Conservation (phyloP, 805 yeast species). For the Kodamaea fukazawae region DNA sequence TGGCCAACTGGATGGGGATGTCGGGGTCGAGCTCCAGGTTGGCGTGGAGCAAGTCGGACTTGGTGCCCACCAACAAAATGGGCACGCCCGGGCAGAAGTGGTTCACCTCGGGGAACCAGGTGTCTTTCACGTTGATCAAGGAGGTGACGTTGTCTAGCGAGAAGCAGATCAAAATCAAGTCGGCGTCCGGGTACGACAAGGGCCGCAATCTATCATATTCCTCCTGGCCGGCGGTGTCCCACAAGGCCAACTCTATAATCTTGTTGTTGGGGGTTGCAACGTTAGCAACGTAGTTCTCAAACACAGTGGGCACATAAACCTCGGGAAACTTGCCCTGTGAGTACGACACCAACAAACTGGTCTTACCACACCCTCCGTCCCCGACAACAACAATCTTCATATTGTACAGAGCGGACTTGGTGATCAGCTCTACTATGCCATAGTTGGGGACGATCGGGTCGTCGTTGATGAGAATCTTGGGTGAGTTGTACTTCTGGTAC, state of each 20-base stretch:
- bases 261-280: conserved; percentile 75
- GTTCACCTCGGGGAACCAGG: conserved; percentile 84
- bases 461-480: conserved; percentile 32
- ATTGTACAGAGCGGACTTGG: conserved; percentile 19
- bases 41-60: conserved; percentile 53
- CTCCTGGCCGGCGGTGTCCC: conserved; percentile 94
- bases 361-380: conserved; percentile 90
- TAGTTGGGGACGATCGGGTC: conserved; percentile 38
- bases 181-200: conserved; percentile 74
- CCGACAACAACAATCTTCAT: conserved; percentile 79
- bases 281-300: conserved; percentile 70
- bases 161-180: conserved; percentile 73
- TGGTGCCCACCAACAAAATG: conserved; percentile 76
- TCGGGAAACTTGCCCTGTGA: conserved; percentile 69
- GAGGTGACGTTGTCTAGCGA: conserved; percentile 61
- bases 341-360: conserved; percentile 68
- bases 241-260: conserved; percentile 69
- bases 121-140: conserved; percentile 69
- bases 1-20: conserved; percentile 52
- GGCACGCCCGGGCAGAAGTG: conserved; percentile 84
- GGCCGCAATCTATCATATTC: conserved; percentile 81
- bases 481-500: conserved; percentile 20
- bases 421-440: conserved; percentile 23
- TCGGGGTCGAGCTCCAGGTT: conserved; percentile 36
- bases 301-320: conserved; percentile 76